Percentiles rank a stretch among this genome's conserved stretches.
These are phyloP conservation scores for Fraxinus ornus DNA, from an alignment of 305 asterid species.

Conservation along the genomic window DNA sequence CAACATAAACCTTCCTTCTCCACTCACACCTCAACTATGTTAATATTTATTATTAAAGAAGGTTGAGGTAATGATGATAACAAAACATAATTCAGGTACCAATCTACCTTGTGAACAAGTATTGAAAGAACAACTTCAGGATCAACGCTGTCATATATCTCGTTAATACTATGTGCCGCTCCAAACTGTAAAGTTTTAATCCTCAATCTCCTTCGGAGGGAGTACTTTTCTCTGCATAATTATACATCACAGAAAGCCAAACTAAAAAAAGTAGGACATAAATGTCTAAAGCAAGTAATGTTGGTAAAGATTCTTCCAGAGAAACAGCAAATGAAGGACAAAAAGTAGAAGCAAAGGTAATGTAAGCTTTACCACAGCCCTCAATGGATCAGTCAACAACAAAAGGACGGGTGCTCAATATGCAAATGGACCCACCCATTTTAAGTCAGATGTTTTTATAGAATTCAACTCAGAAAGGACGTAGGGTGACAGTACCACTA, in stretches of 20 bases:
- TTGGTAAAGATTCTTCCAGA: constrained; percentile 10
- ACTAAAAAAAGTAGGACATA: constrained; percentile 6
- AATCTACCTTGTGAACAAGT: constrained; percentile 84
- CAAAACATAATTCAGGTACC: constrained; percentile 29
- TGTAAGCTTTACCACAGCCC: not conserved
- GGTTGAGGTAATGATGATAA: constrained; percentile 9
- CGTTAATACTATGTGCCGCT: constrained; percentile 69
- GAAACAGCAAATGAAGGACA: constrained; percentile 17
- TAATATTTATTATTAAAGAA: not conserved
- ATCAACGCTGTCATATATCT: constrained; percentile 84
- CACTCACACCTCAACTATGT: not conserved
- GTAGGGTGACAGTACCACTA: not conserved
- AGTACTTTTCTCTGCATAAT: constrained; percentile 60
- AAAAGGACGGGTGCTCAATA: not conserved
- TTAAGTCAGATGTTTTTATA: not conserved
- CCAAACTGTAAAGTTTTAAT: constrained; percentile 75
- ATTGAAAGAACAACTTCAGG: constrained; percentile 88
- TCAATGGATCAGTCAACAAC: not conserved
- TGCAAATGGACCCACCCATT: not conserved
- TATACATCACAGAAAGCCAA: constrained; percentile 21
- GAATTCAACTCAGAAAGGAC: not conserved
- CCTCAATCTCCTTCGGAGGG: constrained; percentile 86
- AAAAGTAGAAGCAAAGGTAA: constrained; percentile 1
- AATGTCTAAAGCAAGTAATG: constrained; percentile 11
- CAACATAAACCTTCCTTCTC: constrained; percentile 20